Evolutionary conservation across 768 basidiomycete genomes (phyloP), one percentile per base, ranked within the genome.

Genomic region (Suillus americanus): DNA sequence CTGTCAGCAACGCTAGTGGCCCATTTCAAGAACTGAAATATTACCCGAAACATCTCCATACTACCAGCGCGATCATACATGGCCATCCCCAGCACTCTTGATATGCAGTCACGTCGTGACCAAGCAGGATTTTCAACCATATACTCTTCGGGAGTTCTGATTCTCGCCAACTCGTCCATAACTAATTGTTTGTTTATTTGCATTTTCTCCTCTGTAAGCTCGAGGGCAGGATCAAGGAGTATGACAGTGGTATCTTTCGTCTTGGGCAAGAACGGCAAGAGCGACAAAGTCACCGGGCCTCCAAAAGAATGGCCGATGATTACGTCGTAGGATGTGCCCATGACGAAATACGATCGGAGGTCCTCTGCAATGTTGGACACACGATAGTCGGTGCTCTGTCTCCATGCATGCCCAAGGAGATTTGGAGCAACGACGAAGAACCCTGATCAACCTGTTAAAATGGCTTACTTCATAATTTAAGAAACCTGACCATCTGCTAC

Each of bases 341-440:
- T 55, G 12, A 12, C 33, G 13, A 55, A 35, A 35, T 55, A 55
- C 4, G 33, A 2, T 20, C 33, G 20, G 33, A 55, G 33, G 54
- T 55, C 54, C 54, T 35, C 54, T n/a, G 54, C 54, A 35, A 55
- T 20, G 20, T 3, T n/a, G n/a, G 54, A 55, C 3, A 55, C 20
- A 35, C 54, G 54, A 14, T 30, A 55, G 54, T 55, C 33, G 54
- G 20, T n/a, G 54, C 54, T 7, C 54, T 2, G 54, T 35, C 54
- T 55, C 54, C 54, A n/a, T 35, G 54, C 54, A 35, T 55, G 54
- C 12, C 33, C 20, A 33, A 55, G 54, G 54, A 55, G 54, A 35
- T 55, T 55, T 12, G 54, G 33, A 6, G 54, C 33, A n/a, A 55
- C 54, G 20, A 55, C 54, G 12, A 55, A 55, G 3, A 30, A 55